Base-by-base conservation (phyloP, 2,329 filamentous ascomycete genomes). In the Aspergillus neotritici region DNA sequence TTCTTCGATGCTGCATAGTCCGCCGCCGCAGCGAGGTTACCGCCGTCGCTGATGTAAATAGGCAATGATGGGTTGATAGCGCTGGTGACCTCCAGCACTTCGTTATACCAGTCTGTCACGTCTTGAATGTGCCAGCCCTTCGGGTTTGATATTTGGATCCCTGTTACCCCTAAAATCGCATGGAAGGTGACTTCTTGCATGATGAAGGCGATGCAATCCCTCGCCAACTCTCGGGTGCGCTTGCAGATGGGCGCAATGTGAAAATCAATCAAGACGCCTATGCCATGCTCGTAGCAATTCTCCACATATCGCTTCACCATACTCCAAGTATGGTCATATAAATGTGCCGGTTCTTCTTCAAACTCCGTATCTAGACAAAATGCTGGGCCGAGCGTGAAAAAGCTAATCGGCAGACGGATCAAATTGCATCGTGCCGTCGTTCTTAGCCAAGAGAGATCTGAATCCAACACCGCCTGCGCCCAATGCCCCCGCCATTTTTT, bases 381-480 rank as follows among this genome's bases (percentile, higher is more conserved):
- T 1, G 65, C 56, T 0, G 71, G 67, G 0, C 75, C 76, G 4
- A 82, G 68, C 4, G 73, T 76, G 55, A 74, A 82, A 58, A 78
- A 80, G 3, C 79, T 78, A 40, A 83, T 75, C 0, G 79, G 79
- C 13, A 83, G 58, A n/a, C 79, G 71, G 33, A 82, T 71, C 12
- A 75, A 75, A 4, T 76, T 81, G 51, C 76, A 77, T 40, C 71
- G 73, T 2, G 74, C 77, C 17, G 70, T 63, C 12, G 72, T 68
- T 5, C 64, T 65, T 16, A 82, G 65, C 72, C 75, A 81, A 12
- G 68, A 60, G 15, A 79, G 66, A 51, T 80, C 76, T 1, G 62
- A 60, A 36, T 78, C 72, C 8, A 67, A 69, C 25, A 80, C 59
- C 4, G 73, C 73, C 33, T 66, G 67, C 2, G 58, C 54, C 78